Conservation (phyloP, 2,329 filamentous ascomycete species). For the Aureobasidium namibiae region DNA sequence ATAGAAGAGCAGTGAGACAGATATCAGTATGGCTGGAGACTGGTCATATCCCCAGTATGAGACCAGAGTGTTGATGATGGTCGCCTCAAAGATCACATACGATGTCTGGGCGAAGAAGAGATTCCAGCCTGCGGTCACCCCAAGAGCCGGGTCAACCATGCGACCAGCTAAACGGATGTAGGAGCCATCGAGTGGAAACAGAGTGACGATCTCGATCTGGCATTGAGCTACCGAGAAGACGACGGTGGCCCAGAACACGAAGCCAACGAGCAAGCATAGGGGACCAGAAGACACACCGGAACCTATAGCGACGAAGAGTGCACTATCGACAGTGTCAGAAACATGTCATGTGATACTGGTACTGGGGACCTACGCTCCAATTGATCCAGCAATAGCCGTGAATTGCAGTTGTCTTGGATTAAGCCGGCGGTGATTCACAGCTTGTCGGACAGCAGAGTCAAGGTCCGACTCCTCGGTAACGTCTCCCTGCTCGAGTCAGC, state of each 20-base stretch:
- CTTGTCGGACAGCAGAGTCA: not conserved
- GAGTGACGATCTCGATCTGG: constrained; percentile 55
- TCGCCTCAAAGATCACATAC: constrained; percentile 36
- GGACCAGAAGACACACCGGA: constrained; percentile 43
- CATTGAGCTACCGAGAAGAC: constrained; percentile 56
- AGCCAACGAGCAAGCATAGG: constrained; percentile 49
- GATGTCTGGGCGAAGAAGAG: constrained; percentile 42
- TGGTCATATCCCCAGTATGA: constrained; percentile 11
- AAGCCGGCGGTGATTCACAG: constrained; percentile 36
- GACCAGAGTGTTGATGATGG: constrained; percentile 11
- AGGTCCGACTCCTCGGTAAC: not conserved
- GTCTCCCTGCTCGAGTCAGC: not conserved
- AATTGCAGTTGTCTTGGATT: constrained; percentile 37
- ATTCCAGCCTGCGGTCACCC: constrained; percentile 38
- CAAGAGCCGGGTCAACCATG: constrained; percentile 50
- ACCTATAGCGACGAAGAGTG: constrained; percentile 42
- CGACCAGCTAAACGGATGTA: constrained; percentile 36
- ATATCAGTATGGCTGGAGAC: constrained; percentile 5
- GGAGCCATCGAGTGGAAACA: constrained; percentile 51
- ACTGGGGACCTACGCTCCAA: constrained; percentile 14
- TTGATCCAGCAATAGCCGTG: constrained; percentile 22
- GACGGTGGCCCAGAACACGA: constrained; percentile 46
- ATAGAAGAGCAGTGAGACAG: constrained; percentile 11
- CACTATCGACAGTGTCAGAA: not conserved
- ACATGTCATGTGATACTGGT: not conserved